A percentile compares a stretch with the other conserved stretches of the same genome.
These are phyloP conservation scores for Purshia tridentata DNA, from an alignment of 306 rosid genomes.

Conservation along the genomic window DNA sequence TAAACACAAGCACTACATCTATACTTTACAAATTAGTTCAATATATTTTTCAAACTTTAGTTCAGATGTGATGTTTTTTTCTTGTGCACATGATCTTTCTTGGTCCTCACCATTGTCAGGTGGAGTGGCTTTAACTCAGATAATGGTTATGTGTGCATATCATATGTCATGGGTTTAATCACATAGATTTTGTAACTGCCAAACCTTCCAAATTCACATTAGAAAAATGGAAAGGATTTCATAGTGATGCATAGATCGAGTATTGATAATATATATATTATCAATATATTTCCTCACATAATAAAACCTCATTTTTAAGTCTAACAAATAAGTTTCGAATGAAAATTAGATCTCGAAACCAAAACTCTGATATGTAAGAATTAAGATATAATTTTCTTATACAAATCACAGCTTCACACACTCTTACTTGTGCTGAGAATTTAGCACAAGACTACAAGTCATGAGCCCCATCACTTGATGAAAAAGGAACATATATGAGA, in stretches of 20 bases:
- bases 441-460: not conserved
- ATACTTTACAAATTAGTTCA: constrained; percentile 1
- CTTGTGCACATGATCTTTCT: not conserved
- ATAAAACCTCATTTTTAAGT: not conserved
- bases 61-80: not conserved
- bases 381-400: not conserved
- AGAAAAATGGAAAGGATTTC: not conserved
- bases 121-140: not conserved
- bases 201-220: not conserved
- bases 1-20: not conserved
- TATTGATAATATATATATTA: no score
- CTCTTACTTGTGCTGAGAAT: constrained; percentile 10
- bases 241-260: not conserved
- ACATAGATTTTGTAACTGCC: no score
- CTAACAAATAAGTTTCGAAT: not conserved
- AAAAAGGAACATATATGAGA: not conserved
- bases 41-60: constrained; percentile 17
- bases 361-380: not conserved
- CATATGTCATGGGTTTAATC: no score
- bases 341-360: not conserved
- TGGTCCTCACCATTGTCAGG: constrained; percentile 3
- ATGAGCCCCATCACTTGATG: not conserved
- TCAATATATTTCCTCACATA: not conserved
- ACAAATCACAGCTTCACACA: not conserved
- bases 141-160: no score